Conservation (phyloP, 257 asterid genomes). For the Petrea volubilis region DNA sequence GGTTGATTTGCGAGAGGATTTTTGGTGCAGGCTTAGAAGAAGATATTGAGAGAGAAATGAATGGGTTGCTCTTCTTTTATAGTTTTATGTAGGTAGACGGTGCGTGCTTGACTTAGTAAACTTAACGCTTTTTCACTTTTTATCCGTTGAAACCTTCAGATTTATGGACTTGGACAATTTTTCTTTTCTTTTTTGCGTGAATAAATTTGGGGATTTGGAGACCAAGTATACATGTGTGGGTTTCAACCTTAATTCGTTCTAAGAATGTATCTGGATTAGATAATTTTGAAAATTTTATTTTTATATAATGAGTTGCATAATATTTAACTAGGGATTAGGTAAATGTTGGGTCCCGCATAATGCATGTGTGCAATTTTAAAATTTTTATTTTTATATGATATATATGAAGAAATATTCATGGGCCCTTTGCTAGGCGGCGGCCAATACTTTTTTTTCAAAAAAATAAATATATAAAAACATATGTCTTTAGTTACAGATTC, state of each 20-base stretch:
- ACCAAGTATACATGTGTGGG: background rate
- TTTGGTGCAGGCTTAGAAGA: no score
- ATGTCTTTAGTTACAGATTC: no score
- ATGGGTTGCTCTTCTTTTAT: conserved; percentile 7
- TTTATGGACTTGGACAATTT: background rate
- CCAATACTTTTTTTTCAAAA: background rate
- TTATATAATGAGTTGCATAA: no score
- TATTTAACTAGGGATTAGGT: conserved; percentile 12
- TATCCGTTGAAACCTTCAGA: conserved; percentile 2
- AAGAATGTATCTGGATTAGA: no score
- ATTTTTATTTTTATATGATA: no score
- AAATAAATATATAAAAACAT: no score
- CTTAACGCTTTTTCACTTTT: no score
- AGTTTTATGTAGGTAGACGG: background rate
- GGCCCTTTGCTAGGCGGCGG: background rate
- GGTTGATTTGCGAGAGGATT: no score
- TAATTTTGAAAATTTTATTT: background rate
- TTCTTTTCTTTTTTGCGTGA: no score
- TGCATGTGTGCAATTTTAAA: background rate
- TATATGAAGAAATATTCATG: background rate
- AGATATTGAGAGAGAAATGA: no score
- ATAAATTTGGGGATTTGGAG: background rate
- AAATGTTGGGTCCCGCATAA: background rate
- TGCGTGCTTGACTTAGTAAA: background rate
- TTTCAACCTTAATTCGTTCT: no score